Base-by-base conservation (phyloP, 176 grass and related monocot species). In the Leersia perrieri region DNA sequence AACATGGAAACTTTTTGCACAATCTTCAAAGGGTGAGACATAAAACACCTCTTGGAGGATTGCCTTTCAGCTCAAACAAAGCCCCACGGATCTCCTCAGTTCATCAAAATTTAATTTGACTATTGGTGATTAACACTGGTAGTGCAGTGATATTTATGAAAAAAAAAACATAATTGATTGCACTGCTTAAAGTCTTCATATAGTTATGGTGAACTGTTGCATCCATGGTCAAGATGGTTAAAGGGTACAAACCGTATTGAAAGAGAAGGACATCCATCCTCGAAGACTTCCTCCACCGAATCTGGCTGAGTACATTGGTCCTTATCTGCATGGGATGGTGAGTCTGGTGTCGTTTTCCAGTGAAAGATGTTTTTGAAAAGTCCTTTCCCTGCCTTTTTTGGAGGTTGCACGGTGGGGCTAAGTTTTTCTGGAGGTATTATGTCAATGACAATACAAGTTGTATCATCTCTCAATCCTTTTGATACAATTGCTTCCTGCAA, bases 381-480 rank as follows among this genome's bases (percentile, higher is more conserved):
- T 11, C 88, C 45, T 60, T 86, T 91, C 30, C 89, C 85, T 64
- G 90, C 86, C 71, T 84, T 93, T 78, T 84, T 90, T 76, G 75
- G 86, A 70, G 75, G 71, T 34, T 85, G 86, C 33, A 78, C 30
- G 14, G 74, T 71, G 15, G 89, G 67, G 23, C 86, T 93, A 28
- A 55, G 25, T 84, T 90, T 99, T 83, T 96, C 90, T 77, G 86
- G 67, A 29, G 97, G 87, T 73, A 90, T 72, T 70, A 99, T 86
- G 85, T 99, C 97, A 77, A 99, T 68, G 3, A 99, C 93, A 45
- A 96, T 93, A 72, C 97, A 99, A 45, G 97, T 99, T 22, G 97
- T 99, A 86, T 99, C 97, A 33, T 99, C 97, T 81, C 97, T 93
- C 71, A 99, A 76, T 73, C 97, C 93, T 93, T 91, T 96, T 77